Conservation (phyloP, 2,329 filamentous ascomycete species). For the Fonsecaea pugnacius region DNA sequence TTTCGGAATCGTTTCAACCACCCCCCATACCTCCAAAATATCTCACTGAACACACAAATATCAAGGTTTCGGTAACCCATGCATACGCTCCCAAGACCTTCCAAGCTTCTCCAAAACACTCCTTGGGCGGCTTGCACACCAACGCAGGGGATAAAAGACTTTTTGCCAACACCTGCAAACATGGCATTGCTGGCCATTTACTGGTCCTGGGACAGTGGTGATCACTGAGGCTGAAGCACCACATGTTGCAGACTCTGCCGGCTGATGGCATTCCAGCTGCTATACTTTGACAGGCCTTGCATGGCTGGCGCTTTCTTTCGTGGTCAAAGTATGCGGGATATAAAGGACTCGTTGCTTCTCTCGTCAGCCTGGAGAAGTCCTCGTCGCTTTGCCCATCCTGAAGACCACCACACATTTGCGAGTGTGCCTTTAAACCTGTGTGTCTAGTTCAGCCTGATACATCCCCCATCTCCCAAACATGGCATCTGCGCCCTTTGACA, state of each 20-base stretch:
- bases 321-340: not conserved
- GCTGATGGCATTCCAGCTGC: not conserved
- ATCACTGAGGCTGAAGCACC: not conserved
- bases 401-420: not conserved
- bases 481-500: conserved; percentile 7
- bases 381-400: not conserved
- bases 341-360: not conserved
- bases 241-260: not conserved
- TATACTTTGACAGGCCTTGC: not conserved
- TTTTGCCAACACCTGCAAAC: not conserved
- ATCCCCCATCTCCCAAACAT: not conserved
- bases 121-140: not conserved
- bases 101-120: not conserved
- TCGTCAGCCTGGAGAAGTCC: not conserved
- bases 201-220: not conserved
- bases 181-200: not conserved
- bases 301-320: not conserved
- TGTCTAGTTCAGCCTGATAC: not conserved
- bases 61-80: not conserved
- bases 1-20: not conserved
- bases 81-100: not conserved
- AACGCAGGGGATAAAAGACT: not conserved
- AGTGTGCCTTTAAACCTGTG: not conserved
- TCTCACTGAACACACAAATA: not conserved
- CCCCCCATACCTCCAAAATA: too few species aligned